These are phyloP conservation scores for Starmera stellimalicola DNA, from an alignment of 1,139 yeast genomes.

Conservation along the genomic window DNA sequence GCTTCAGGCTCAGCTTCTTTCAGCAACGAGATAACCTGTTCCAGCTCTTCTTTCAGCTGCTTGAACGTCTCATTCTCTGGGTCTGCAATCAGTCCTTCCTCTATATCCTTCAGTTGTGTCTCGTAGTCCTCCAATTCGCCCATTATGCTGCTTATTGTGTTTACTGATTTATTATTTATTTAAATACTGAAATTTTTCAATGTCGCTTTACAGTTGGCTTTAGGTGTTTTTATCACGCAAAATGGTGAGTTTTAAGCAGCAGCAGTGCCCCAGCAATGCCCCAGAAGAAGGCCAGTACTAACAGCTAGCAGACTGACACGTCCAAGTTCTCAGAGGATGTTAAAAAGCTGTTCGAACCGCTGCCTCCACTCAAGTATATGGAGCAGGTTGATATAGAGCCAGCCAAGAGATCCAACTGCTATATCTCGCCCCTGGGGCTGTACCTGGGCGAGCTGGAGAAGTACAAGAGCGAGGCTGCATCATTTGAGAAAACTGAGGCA, in stretches of 20 bases:
- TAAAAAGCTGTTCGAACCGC: conserved; percentile 57
- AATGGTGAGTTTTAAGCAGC: too few species aligned
- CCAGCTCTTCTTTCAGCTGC: conserved; percentile 22
- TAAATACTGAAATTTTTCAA: too few species aligned
- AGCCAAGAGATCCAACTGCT: conserved; percentile 31
- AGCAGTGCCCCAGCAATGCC: too few species aligned
- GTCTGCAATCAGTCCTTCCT: conserved; percentile 20
- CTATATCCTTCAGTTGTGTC: conserved; percentile 23
- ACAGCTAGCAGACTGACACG: conserved; percentile 23
- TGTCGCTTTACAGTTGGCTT: too few species aligned
- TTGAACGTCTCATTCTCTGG: conserved; percentile 23
- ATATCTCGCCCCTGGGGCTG: conserved; percentile 42
- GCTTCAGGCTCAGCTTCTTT: conserved; percentile 8
- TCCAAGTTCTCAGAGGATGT: conserved; percentile 56
- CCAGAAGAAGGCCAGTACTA: too few species aligned
- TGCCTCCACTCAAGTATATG: conserved; percentile 52
- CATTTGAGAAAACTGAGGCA: conserved; percentile 21
- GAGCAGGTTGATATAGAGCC: conserved; percentile 49
- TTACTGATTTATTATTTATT: too few species aligned
- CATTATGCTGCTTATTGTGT: too few species aligned
- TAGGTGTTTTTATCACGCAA: too few species aligned
- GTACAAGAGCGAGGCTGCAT: conserved; percentile 24
- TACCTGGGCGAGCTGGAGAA: conserved; percentile 27
- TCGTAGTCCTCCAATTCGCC: conserved; percentile 25
- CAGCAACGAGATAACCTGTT: conserved; percentile 22